phyloP scores from a whole-genome alignment of 1,284 basidiomycete genomes.

The Flammula alnicola region DNA sequence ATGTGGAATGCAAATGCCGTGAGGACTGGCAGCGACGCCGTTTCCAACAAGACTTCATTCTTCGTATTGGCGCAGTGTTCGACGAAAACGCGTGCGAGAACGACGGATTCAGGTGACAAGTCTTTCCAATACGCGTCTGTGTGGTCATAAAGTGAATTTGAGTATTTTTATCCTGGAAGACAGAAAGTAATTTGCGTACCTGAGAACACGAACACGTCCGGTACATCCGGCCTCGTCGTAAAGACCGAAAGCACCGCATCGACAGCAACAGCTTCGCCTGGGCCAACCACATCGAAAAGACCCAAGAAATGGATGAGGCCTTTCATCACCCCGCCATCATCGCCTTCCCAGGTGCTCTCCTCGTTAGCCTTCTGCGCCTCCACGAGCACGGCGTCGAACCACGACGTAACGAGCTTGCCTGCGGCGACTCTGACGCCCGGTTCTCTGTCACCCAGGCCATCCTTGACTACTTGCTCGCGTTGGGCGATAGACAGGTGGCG shows the following conservation, averaged over 20 bases:
- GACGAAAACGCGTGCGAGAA: conserved; percentile 86
- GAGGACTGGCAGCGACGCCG: conserved; percentile 80
- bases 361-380: conserved; percentile 32
- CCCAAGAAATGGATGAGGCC: conserved; percentile 46
- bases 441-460: conserved; percentile 90
- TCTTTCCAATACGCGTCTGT: conserved; percentile 82
- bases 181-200: conserved; percentile 49
- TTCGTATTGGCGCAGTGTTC: conserved; percentile 75
- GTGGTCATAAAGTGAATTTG: too few species aligned
- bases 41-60: conserved; percentile 74
- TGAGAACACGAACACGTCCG: conserved; percentile 71
- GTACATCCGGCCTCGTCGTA: conserved; percentile 44
- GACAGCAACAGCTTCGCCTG: conserved; percentile 48
- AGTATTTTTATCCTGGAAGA: too few species aligned
- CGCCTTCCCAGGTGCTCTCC: conserved; percentile 43
- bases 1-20: conserved; percentile 89
- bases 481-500: conserved; percentile 75
- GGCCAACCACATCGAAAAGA: conserved; percentile 53
- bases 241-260: conserved; percentile 50
- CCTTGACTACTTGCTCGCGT: conserved; percentile 77
- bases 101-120: conserved; percentile 82
- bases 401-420: conserved; percentile 75
- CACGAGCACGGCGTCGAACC: conserved; percentile 66
- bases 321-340: conserved; percentile 52
- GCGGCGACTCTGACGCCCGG: conserved; percentile 81